These are phyloP conservation scores for Fraxinus velutina DNA, from an alignment of 305 asterid genomes.

Conservation along the genomic window DNA sequence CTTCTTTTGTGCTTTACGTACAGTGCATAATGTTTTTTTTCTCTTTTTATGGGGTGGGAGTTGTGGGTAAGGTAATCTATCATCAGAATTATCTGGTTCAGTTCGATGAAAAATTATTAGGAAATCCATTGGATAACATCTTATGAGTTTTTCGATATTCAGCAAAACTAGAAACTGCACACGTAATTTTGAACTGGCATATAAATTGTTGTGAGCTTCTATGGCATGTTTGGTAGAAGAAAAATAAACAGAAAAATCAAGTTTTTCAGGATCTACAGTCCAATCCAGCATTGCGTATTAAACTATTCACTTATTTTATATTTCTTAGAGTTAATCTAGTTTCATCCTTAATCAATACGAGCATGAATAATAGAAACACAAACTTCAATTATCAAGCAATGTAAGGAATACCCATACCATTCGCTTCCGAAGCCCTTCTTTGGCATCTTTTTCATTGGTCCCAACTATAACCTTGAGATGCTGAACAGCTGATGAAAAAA, in stretches of 20 bases:
- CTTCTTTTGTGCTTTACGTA: neutral
- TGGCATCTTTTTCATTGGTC: slow-evolving; percentile 40
- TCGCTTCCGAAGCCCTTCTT: slow-evolving; percentile 54
- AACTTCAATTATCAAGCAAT: slow-evolving; percentile 7
- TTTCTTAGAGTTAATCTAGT: neutral
- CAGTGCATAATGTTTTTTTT: neutral
- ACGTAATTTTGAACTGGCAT: neutral
- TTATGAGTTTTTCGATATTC: neutral
- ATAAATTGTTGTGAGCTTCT: neutral
- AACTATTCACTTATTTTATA: neutral
- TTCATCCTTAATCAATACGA: neutral
- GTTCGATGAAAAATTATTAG: neutral
- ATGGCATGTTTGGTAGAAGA: neutral
- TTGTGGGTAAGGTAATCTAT: neutral
- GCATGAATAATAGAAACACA: neutral
- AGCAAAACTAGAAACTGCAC: neutral
- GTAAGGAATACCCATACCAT: slow-evolving; percentile 42
- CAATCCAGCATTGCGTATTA: neutral
- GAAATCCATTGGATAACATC: neutral
- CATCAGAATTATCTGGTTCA: neutral
- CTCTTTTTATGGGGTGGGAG: neutral
- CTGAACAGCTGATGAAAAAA: slow-evolving; percentile 47
- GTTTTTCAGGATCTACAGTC: neutral
- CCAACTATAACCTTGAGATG: slow-evolving; percentile 55
- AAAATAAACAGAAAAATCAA: neutral